Conservation (phyloP, 345 rosid genomes). For the Brassica nigra region DNA sequence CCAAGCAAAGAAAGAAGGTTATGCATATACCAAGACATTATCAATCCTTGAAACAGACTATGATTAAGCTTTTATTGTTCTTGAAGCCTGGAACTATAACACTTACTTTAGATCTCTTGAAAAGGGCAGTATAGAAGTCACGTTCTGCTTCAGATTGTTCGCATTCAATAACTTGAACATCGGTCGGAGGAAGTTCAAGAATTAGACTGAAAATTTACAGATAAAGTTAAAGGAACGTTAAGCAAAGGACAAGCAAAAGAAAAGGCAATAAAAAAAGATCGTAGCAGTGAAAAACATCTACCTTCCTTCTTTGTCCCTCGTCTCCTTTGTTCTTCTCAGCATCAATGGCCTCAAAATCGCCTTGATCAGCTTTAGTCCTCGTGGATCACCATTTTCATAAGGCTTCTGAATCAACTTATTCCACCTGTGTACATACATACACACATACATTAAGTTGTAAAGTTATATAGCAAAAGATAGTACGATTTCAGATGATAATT, state of each 20-base stretch:
- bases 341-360: constrained; percentile 67
- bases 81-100: not conserved
- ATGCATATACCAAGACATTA: not conserved
- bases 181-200: constrained; percentile 70
- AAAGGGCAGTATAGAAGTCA: constrained; percentile 64
- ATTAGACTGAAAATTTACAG: constrained; percentile 51
- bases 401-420: constrained; percentile 62
- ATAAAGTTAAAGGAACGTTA: not conserved
- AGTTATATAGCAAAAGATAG: not conserved
- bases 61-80: constrained; percentile 2
- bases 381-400: constrained; percentile 67
- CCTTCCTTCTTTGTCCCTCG: constrained; percentile 67
- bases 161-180: constrained; percentile 56
- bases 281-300: constrained; percentile 13
- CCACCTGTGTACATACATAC: constrained; percentile 51
- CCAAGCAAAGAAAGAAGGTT: constrained; percentile 4
- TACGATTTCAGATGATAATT: not conserved
- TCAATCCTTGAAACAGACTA: not conserved
- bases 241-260: not conserved
- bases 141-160: constrained; percentile 65
- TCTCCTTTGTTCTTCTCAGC: constrained; percentile 75
- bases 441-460: not conserved
- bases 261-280: not conserved
- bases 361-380: constrained; percentile 59
- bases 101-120: constrained; percentile 65